Conservation (phyloP, 371 early-diverging fungal genomes). For the Nematocida parisii region DNA sequence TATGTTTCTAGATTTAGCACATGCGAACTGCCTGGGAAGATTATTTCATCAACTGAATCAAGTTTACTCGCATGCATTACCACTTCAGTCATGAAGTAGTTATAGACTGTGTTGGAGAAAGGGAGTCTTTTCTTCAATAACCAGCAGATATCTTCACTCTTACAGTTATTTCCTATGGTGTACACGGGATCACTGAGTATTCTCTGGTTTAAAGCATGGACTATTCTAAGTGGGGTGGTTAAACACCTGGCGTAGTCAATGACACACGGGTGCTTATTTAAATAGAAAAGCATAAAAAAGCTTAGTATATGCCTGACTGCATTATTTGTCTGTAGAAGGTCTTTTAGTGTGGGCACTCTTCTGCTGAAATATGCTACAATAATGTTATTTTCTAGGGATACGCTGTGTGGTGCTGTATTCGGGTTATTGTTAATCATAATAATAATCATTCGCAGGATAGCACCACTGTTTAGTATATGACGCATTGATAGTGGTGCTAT, state of each 20-base stretch:
- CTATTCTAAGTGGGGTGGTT: neutral
- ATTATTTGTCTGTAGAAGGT: neutral
- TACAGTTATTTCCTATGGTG: neutral
- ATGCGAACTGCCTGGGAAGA: neutral
- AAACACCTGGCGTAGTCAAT: neutral
- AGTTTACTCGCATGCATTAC: neutral
- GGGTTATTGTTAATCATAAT: no score
- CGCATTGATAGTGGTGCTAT: no score
- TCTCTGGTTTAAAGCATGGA: neutral
- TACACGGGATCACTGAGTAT: neutral
- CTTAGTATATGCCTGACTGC: neutral
- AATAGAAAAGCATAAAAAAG: neutral
- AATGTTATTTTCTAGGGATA: no score
- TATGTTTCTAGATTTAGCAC: neutral
- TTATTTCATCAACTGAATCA: neutral
- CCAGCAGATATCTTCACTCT: neutral
- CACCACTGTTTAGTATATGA: no score
- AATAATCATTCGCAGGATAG: no score
- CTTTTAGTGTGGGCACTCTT: neutral
- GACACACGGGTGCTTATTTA: neutral
- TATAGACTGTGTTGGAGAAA: slow-evolving; percentile 3
- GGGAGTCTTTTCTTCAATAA: neutral
- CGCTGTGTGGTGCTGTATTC: no score
- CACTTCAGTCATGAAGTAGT: neutral
- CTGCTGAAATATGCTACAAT: no score